Evolutionary conservation across 495 filamentous ascomycete species (phyloP), one percentile per base, ranked within the genome.

Genomic region (Lophiostoma macrostomum): DNA sequence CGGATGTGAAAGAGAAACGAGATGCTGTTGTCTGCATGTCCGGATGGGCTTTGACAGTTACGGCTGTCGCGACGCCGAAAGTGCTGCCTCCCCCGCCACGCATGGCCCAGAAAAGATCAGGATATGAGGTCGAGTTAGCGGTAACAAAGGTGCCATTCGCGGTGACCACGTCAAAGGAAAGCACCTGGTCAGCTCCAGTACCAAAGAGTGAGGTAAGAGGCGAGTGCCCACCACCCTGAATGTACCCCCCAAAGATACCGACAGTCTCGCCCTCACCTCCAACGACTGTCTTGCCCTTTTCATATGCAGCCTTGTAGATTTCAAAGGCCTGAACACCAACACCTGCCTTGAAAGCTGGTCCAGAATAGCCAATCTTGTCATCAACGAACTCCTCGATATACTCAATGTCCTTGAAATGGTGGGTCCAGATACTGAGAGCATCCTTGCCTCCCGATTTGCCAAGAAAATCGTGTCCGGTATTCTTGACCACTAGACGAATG

Each of bases 401-500:
- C 7, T 49, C 38, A 18, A 63, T 54, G 23, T 25, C n/a, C 38
- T 60, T 59, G 49, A 63, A 51, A 19, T 60, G 16, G 47, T 60
- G 55, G 18, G 60, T 63, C 60, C 60, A 63, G 32, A 63, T 59
- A 30, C 60, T 60, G 13, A 60, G 24, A 0, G 56, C 34, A 20
- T 52, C 56, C 24, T 42, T 38, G 5, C 56, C 56, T 13, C 49
- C 43, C 4, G 49, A 54, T 39, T 60, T 60, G 1, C 56, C 56
- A 1, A 60, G 37, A 20, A 60, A 60, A 27, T 60, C 56, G 29
- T 86, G 84, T 20, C 85, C 85, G 2, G 84, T 89, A 57, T 87
- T 87, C 70, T 84, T 85, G 46, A 87, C 73, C 0, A 82, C 71
- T 1, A 88, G 67, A 24, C 83, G 71, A 0, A 87, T 52, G 14